Conservation (phyloP, 2,329 filamentous ascomycete species). For the Cladorrhinum sp. region DNA sequence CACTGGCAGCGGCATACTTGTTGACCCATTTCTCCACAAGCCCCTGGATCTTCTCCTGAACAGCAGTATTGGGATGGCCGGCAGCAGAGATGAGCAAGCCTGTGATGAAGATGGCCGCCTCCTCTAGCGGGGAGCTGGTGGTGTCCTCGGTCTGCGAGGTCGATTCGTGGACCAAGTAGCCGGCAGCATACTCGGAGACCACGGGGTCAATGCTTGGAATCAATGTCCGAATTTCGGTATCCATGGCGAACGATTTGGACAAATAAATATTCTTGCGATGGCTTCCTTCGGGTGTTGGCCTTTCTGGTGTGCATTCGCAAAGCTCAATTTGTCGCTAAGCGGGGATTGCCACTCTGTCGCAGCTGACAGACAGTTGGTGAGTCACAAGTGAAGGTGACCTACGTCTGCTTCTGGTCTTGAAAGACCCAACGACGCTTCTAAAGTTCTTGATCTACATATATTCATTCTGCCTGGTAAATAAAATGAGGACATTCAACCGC, state of each 20-base stretch:
- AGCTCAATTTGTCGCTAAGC: slow-evolving; percentile 1
- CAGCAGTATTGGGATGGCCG: slow-evolving; percentile 68
- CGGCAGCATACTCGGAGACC: slow-evolving; percentile 87
- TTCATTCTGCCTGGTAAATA: too few species aligned
- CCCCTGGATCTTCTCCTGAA: slow-evolving; percentile 74
- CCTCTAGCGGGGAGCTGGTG: slow-evolving; percentile 72
- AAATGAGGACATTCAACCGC: too few species aligned
- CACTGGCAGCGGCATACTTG: slow-evolving; percentile 71
- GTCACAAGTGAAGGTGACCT: background rate
- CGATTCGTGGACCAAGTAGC: slow-evolving; percentile 91
- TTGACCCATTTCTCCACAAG: slow-evolving; percentile 89
- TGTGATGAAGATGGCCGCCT: slow-evolving; percentile 82
- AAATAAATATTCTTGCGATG: background rate
- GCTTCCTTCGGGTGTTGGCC: background rate
- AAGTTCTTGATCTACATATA: too few species aligned
- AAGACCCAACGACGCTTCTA: background rate
- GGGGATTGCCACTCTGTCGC: slow-evolving; percentile 12
- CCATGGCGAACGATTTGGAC: slow-evolving; percentile 56
- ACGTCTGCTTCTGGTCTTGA: background rate
- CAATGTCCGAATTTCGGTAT: slow-evolving; percentile 79
- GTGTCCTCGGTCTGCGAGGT: slow-evolving; percentile 72
- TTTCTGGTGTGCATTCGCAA: slow-evolving; percentile 3
- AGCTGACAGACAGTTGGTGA: slow-evolving; percentile 14
- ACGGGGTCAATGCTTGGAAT: slow-evolving; percentile 86
- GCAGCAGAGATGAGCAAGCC: slow-evolving; percentile 91